Evolutionary conservation across 1,139 yeast species (phyloP).

Genomic region (Groenewaldozyma sp.): DNA sequence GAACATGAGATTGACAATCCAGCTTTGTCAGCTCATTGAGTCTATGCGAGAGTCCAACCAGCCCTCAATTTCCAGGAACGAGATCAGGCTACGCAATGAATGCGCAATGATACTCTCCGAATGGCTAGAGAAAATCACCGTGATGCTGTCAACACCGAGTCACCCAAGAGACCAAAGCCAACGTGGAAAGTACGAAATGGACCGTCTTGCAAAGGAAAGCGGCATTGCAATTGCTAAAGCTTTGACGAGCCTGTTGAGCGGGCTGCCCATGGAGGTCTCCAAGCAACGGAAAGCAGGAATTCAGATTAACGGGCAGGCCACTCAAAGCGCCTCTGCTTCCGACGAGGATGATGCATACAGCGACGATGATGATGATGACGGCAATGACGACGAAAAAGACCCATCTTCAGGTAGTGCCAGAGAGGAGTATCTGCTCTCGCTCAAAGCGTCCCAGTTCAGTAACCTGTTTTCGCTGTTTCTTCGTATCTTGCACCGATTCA

Average conservation of each 20-base stretch:
- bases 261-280: conserved; percentile 26
- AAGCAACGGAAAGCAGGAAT: neutral
- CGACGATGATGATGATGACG: conserved; percentile 4
- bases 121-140: conserved; percentile 45
- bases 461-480: conserved; percentile 64
- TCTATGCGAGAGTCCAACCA: conserved; percentile 40
- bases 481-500: conserved; percentile 58
- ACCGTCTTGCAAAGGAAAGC: conserved; percentile 19
- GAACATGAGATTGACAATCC: conserved; percentile 42
- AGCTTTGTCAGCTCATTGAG: conserved; percentile 48
- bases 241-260: conserved; percentile 17
- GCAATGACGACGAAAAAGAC: neutral
- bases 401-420: conserved; percentile 25
- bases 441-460: conserved; percentile 59
- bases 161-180: conserved; percentile 5
- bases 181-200: conserved; percentile 17
- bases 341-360: neutral
- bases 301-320: neutral
- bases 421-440: conserved; percentile 47
- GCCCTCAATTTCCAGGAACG: conserved; percentile 38
- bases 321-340: neutral
- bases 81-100: conserved; percentile 47
- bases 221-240: conserved; percentile 21
- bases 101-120: conserved; percentile 52
- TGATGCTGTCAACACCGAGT: neutral